These are phyloP conservation scores for Cordia subcordata DNA, from an alignment of 257 asterid species.

Conservation along the genomic window DNA sequence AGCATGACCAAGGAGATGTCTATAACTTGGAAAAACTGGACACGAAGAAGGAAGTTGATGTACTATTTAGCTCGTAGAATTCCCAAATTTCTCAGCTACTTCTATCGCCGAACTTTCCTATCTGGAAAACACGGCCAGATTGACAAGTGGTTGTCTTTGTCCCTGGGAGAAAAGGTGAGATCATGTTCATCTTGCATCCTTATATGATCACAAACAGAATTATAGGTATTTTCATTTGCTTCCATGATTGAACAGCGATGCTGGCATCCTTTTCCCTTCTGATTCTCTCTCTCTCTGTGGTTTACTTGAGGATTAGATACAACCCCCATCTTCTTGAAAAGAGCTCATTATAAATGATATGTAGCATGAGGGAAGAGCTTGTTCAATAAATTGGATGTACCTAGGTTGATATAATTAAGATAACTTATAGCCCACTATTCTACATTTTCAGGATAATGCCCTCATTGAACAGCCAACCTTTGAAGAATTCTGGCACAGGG, in stretches of 20 bases:
- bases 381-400: not conserved
- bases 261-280: too few species aligned
- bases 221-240: not conserved
- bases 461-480: constrained; percentile 43
- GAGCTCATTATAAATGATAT: not conserved
- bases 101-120: constrained; percentile 56
- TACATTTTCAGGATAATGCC: constrained; percentile 45
- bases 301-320: not conserved
- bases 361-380: too few species aligned
- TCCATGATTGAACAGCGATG: too few species aligned
- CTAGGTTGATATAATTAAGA: not conserved
- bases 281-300: too few species aligned
- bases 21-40: constrained; percentile 70
- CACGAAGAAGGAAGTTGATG: constrained; percentile 39
- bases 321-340: not conserved
- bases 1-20: constrained; percentile 73
- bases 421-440: not conserved
- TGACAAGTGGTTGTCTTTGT: constrained; percentile 61
- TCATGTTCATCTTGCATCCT: not conserved
- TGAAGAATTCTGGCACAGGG: constrained; percentile 75
- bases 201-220: not conserved
- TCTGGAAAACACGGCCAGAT: constrained; percentile 78
- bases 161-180: constrained; percentile 59
- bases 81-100: constrained; percentile 57
- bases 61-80: constrained; percentile 65